phyloP scores from a whole-genome alignment of 306 rosid species.

The Castanea crenata region DNA sequence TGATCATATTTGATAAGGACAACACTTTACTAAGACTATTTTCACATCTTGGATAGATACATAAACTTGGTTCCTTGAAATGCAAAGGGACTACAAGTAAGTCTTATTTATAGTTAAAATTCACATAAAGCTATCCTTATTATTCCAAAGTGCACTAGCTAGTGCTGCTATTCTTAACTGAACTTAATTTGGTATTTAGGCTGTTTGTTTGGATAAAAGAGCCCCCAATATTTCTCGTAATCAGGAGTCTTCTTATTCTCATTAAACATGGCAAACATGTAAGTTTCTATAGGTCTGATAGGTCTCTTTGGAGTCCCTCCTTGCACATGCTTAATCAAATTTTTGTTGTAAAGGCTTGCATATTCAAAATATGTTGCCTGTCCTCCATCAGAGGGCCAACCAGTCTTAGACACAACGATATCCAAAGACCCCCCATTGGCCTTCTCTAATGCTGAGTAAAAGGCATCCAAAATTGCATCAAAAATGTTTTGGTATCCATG shows the following conservation, averaged over 20 bases:
- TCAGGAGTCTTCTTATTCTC: constrained; percentile 26
- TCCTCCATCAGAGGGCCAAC: no score
- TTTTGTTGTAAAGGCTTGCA: no score
- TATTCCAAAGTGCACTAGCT: no score
- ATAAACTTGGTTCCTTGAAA: not conserved
- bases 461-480: no score
- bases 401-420: no score
- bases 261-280: constrained; percentile 39
- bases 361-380: no score
- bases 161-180: no score
- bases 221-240: constrained; percentile 34
- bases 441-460: no score
- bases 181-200: not conserved
- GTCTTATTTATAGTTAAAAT: not conserved
- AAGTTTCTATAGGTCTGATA: constrained; percentile 30
- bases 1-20: no score
- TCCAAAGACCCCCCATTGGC: no score
- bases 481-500: constrained; percentile 24
- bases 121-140: not conserved
- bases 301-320: constrained; percentile 43
- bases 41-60: no score
- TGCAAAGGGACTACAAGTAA: not conserved
- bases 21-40: no score
- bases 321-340: constrained; percentile 22
- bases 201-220: constrained; percentile 34